Conservation (phyloP, 805 yeast species). For the Zygosaccharomyces gambellarensis region DNA sequence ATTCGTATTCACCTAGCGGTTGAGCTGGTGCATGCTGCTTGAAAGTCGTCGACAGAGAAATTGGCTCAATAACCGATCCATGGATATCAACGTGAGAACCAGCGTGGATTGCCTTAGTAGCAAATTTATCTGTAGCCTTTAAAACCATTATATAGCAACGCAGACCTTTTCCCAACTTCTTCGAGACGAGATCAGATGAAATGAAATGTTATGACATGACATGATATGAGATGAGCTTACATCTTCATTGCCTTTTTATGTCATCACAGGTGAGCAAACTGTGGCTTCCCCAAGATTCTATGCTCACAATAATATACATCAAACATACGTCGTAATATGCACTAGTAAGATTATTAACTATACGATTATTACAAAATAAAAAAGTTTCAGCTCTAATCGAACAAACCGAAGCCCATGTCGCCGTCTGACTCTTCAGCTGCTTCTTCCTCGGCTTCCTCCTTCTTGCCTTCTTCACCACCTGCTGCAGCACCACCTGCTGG, state of each 20-base stretch:
- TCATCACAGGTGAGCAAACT: neutral
- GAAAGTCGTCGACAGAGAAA: constrained; percentile 78
- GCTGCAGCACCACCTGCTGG: constrained; percentile 71
- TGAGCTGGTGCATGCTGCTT: constrained; percentile 73
- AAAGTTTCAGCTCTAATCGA: constrained; percentile 62
- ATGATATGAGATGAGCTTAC: neutral
- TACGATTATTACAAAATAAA: constrained; percentile 1
- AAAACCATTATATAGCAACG: constrained; percentile 19
- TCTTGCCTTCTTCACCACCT: constrained; percentile 66
- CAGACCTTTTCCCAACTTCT: neutral
- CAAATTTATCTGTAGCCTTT: constrained; percentile 44
- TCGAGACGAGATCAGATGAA: neutral
- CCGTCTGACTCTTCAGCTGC: constrained; percentile 63
- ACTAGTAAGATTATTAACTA: neutral
- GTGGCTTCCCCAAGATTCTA: constrained; percentile 2
- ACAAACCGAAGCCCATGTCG: constrained; percentile 95
- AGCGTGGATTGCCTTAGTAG: constrained; percentile 79
- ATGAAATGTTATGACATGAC: neutral
- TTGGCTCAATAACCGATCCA: constrained; percentile 84
- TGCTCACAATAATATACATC: neutral
- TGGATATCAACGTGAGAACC: constrained; percentile 72
- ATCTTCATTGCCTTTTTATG: neutral
- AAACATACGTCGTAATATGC: neutral
- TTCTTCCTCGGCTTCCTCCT: constrained; percentile 65
- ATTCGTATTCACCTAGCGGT: constrained; percentile 76